Evolutionary conservation across 805 yeast species (phyloP).

Genomic region (Kregervanrija delftensis): DNA sequence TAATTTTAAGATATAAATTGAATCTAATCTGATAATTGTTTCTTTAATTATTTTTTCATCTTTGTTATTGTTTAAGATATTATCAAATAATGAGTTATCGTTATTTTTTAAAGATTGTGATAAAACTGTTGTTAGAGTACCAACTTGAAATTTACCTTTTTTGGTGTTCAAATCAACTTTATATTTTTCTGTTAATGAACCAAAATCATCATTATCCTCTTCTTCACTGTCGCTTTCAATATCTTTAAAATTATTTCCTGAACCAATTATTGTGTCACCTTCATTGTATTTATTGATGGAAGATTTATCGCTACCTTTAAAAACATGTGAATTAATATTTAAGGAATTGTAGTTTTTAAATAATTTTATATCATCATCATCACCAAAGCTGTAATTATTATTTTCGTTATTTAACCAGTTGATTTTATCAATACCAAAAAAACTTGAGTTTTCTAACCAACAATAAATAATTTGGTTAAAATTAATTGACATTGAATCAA

Average conservation of each 20-base stretch:
- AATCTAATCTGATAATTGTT: constrained; percentile 42
- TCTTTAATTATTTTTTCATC: constrained; percentile 44
- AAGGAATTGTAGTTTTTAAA: too few relatives aligned
- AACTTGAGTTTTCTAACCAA: constrained; percentile 58
- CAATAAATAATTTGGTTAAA: too few relatives aligned
- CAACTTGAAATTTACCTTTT: constrained; percentile 52
- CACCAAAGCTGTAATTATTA: constrained; percentile 37
- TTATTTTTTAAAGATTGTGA: constrained; percentile 84
- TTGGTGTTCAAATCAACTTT: constrained; percentile 17
- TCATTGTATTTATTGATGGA: constrained; percentile 53
- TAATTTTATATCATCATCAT: constrained; percentile 31
- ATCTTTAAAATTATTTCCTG: constrained; percentile 58
- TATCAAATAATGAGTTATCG: constrained; percentile 80
- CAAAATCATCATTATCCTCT: constrained; percentile 30
- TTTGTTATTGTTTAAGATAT: constrained; percentile 53
- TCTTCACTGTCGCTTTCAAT: constrained; percentile 42
- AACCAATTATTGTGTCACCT: constrained; percentile 50
- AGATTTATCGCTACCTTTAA: too few relatives aligned
- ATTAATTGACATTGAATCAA: too few relatives aligned
- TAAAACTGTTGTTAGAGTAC: constrained; percentile 76
- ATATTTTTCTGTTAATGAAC: constrained; percentile 26
- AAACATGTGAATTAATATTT: too few relatives aligned
- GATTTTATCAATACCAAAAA: constrained; percentile 51
- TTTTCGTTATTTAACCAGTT: constrained; percentile 31
- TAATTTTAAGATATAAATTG: constrained; percentile 41